Conservation (phyloP, 129 eudicot species). For the Flaveria brownii region DNA sequence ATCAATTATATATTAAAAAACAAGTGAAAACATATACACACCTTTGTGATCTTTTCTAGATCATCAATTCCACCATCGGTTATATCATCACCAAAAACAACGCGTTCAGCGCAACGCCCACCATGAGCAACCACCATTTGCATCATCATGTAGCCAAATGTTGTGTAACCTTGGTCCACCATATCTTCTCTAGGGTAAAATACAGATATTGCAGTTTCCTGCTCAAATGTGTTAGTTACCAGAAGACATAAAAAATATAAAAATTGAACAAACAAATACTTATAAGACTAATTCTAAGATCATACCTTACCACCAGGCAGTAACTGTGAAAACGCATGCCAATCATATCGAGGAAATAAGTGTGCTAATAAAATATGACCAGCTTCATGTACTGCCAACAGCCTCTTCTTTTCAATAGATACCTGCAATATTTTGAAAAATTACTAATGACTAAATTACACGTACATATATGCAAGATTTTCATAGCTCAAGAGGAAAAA, state of each 20-base stretch:
- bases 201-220: slow-evolving; percentile 97
- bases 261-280: not conserved
- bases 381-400: slow-evolving; percentile 97
- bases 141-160: slow-evolving; percentile 95
- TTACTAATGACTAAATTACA: slow-evolving; percentile 15
- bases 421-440: slow-evolving; percentile 46
- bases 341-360: slow-evolving; percentile 85
- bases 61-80: slow-evolving; percentile 94
- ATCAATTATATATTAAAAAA: not conserved
- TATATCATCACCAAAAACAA: slow-evolving; percentile 81
- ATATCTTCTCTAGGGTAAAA: slow-evolving; percentile 91
- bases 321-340: slow-evolving; percentile 99
- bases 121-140: slow-evolving; percentile 99
- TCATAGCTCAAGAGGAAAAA: slow-evolving; percentile 18
- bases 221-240: slow-evolving; percentile 28
- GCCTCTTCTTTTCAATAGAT: slow-evolving; percentile 71
- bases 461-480: slow-evolving; percentile 15
- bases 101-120: slow-evolving; percentile 96
- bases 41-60: slow-evolving; percentile 87
- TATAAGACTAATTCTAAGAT: not conserved
- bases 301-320: slow-evolving; percentile 94
- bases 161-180: slow-evolving; percentile 80
- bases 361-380: slow-evolving; percentile 94
- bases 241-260: slow-evolving; percentile 14
- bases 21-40: slow-evolving; percentile 21